Conservation (phyloP, 2,329 filamentous ascomycete genomes). For the Penicillium sp. region DNA sequence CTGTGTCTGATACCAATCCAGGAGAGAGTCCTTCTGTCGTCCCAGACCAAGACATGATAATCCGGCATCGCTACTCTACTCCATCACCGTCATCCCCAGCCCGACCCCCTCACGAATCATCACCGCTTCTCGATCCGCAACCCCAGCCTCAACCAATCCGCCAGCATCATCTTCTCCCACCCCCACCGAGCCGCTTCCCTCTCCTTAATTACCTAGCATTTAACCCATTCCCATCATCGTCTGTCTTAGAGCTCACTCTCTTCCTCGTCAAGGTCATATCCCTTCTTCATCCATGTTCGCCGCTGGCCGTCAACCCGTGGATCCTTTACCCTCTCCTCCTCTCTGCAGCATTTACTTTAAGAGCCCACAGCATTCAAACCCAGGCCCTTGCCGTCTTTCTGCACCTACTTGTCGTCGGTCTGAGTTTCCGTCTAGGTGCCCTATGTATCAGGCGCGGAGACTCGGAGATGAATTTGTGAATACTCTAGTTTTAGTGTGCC, state of each 20-base stretch:
- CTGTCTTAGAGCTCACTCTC: slow-evolving; percentile 47
- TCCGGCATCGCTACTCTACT: slow-evolving; percentile 26
- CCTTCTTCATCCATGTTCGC: slow-evolving; percentile 60
- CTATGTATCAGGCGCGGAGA: slow-evolving; percentile 27
- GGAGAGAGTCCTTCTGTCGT: slow-evolving; percentile 18
- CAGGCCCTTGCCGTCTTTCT: slow-evolving; percentile 39
- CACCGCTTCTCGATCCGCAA: neutral
- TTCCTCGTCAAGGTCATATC: slow-evolving; percentile 62
- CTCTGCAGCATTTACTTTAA: slow-evolving; percentile 58
- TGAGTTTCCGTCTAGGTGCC: slow-evolving; percentile 32
- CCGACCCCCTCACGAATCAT: slow-evolving; percentile 12
- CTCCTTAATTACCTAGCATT: slow-evolving; percentile 20
- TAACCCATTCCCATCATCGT: slow-evolving; percentile 18
- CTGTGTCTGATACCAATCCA: slow-evolving; percentile 11
- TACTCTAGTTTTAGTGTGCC: neutral
- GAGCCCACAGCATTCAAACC: slow-evolving; percentile 28
- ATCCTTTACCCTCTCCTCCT: slow-evolving; percentile 59
- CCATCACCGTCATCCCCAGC: slow-evolving; percentile 22
- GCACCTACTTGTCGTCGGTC: slow-evolving; percentile 41
- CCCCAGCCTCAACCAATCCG: slow-evolving; percentile 8
- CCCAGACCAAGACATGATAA: slow-evolving; percentile 27
- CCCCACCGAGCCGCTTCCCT: slow-evolving; percentile 30
- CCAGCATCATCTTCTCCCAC: slow-evolving; percentile 36
- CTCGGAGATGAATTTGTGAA: neutral
- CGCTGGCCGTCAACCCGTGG: slow-evolving; percentile 57